Base-by-base conservation (phyloP, 345 rosid species). In the Gossypium australe region DNA sequence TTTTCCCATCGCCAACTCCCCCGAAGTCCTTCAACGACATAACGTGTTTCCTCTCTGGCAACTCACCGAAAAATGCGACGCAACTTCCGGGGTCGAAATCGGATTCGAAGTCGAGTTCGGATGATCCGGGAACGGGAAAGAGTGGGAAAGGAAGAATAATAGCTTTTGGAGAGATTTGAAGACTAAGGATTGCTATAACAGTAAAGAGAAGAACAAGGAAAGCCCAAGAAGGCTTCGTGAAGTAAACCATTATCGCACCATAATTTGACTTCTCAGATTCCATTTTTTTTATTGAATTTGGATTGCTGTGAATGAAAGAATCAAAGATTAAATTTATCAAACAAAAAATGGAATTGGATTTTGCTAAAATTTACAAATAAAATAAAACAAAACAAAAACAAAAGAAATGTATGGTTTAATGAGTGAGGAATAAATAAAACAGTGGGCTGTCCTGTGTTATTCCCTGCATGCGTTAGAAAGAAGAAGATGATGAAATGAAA, bases 11-110 rank as follows among this genome's bases (percentile, higher is more conserved):
- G 9, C 97, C 97, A 9, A 93, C 89, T 2, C 98, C 99, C 2
- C 99, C 98, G 79, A 93, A 96, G 24, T 93, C 94, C 48, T 67
- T 73, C 14, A 96, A 76, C 71, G 97, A 93, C 92, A 86, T 83
- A n/a, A 85, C 92, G 59, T 82, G 78, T 80, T 81, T 83, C 11
- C 94, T 87, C 77, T 47, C 71, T 16, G 81, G 84, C 44, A 75
- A 55, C 41, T 34, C 52, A 7, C 77, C 75, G n/a, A 70, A 76
- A 77, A 84, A 76, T 38, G 81, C 82, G 48, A 53, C 74, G 24
- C 91, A 89, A 81, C 84, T 85, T 7, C 62, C 63, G 22, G 76
- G 71, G 72, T 79, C 83, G 41, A 5, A 56, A 9, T 5, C 8
- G 10, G 69, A 17, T 13, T 27, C 22, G 3, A 44, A 14, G 13